These are phyloP conservation scores for Lagenidium giganteum DNA, from an alignment of 352 stramenopile species.

Conservation along the genomic window DNA sequence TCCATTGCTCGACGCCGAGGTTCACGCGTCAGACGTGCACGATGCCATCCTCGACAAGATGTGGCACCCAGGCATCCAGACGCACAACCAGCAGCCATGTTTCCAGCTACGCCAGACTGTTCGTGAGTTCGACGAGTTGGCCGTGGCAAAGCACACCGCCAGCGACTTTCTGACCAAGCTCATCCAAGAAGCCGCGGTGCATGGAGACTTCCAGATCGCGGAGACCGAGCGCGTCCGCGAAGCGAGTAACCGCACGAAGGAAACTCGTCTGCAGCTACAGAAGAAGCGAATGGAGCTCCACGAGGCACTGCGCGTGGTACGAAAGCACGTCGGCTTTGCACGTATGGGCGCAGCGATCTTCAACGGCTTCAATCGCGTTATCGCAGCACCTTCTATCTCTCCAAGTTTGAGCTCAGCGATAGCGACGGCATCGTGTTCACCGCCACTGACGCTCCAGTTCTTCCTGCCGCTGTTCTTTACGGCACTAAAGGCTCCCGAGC, in stretches of 20 bases:
- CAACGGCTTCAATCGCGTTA: slow-evolving; percentile 45
- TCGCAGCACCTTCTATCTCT: too few relatives aligned
- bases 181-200: slow-evolving; percentile 31
- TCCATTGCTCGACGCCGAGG: slow-evolving; percentile 25
- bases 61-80: slow-evolving; percentile 21
- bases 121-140: slow-evolving; percentile 19
- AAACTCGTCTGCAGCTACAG: slow-evolving; percentile 16
- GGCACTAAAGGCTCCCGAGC: slow-evolving; percentile 6
- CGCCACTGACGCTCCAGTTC: slow-evolving; percentile 21
- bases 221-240: slow-evolving; percentile 30
- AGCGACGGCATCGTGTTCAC: neutral
- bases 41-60: slow-evolving; percentile 43
- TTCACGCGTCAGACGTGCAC: slow-evolving; percentile 22
- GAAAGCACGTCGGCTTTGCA: slow-evolving; percentile 17
- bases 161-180: slow-evolving; percentile 28
- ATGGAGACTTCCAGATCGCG: slow-evolving; percentile 36
- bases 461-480: slow-evolving; percentile 30
- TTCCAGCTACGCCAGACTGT: slow-evolving; percentile 28
- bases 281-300: slow-evolving; percentile 10
- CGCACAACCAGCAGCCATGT: slow-evolving; percentile 6
- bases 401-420: too few relatives aligned
- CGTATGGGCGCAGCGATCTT: slow-evolving; percentile 32
- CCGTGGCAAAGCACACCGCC: slow-evolving; percentile 10
- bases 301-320: slow-evolving; percentile 7
- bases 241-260: slow-evolving; percentile 17